Evolutionary conservation across 345 rosid species (phyloP), one percentile per base, ranked within the genome.

Genomic region (Salix koriyanagi): DNA sequence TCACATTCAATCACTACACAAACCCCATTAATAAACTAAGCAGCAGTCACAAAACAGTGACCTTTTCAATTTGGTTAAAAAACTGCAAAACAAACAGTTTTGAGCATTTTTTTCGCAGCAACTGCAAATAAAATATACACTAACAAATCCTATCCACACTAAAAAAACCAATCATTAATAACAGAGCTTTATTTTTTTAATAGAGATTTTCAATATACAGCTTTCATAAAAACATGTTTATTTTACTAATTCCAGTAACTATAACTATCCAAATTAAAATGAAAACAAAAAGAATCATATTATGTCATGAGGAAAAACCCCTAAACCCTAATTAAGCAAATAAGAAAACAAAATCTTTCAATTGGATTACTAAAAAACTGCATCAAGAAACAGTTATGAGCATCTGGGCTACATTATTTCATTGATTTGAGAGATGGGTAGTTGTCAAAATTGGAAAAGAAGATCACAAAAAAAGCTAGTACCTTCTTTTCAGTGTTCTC

Each of bases 401-500:
- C 67, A 64, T 34, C 58, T 44, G 70, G 65, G 26, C 18, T 25
- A 67, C 71, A 71, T 68, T 73, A 6, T 39, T 67, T n/a, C 25
- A 11, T 42, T 23, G 52, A 72, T 34, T 8, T 12, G 66, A 75
- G n/a, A 78, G 75, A 50, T n/a, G 70, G 52, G 37, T 28, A 74
- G 58, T 16, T 1, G 14, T 41, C 14, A 21, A 76, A 85, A 81
- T 75, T 67, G n/a, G 75, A 79, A 67, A 23, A 76, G 26, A 32
- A 23, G 67, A 32, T 25, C 9, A 28, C 16, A 11, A 56, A 71
- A 41, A 12, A 18, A 30, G 2, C 7, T 71, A 12, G n/a, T 76
- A 80, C 88, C 88, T 84, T 84, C 81, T 79, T 85, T 70, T 85
- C 87, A 41, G 65, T 10, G 32, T 54, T 54, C 60, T 89, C 93